phyloP scores from a whole-genome alignment of 345 rosid genomes.

The Hibiscus mutabilis region DNA sequence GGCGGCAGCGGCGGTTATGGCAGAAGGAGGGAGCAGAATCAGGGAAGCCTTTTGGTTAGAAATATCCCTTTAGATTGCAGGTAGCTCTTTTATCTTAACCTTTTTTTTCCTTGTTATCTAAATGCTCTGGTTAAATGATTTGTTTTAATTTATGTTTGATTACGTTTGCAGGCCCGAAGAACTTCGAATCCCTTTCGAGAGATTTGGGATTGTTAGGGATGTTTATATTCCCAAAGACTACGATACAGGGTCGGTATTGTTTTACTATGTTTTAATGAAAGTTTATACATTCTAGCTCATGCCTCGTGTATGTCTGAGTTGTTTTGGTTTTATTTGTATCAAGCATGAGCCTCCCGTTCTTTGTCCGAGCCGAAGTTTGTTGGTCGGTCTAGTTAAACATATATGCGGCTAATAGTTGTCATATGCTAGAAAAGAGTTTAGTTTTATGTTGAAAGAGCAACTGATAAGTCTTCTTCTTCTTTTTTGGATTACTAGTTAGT shows the following conservation, averaged over 20 bases:
- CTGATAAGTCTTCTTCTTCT: background rate
- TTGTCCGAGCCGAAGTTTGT: background rate
- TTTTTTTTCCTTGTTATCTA: background rate
- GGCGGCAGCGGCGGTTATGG: constrained; percentile 50
- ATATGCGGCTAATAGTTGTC: background rate
- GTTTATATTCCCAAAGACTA: constrained; percentile 91
- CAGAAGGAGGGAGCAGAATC: constrained; percentile 62
- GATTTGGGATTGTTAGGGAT: constrained; percentile 82
- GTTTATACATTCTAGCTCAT: background rate
- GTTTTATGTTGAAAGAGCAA: background rate
- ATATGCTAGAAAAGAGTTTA: background rate
- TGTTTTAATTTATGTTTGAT: background rate
- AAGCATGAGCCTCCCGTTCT: background rate
- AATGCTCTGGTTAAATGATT: background rate
- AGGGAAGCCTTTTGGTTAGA: constrained; percentile 86
- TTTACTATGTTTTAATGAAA: background rate
- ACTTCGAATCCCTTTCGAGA: constrained; percentile 75
- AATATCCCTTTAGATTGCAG: constrained; percentile 95
- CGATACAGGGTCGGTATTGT: constrained; percentile 70
- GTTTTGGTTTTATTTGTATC: background rate
- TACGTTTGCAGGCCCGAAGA: constrained; percentile 68
- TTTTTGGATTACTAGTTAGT: background rate
- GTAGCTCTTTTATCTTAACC: constrained; percentile 21
- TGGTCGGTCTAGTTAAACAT: no score
- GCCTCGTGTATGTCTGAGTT: background rate